Conservation (phyloP, 139 green algal species). For the Mesotaenium endlicherianum region DNA sequence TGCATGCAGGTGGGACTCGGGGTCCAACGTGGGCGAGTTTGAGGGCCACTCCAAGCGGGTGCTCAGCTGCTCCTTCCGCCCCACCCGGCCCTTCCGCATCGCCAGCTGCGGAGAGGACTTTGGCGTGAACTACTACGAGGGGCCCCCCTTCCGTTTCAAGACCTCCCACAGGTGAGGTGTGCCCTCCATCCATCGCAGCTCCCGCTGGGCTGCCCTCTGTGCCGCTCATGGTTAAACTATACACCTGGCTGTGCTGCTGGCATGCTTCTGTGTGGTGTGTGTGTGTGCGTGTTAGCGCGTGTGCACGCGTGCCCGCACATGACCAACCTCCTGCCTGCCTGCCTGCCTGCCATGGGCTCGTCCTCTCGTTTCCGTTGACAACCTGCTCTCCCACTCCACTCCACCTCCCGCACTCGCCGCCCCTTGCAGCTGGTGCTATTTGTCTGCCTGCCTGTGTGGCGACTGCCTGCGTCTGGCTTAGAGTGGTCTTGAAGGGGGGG, state of each 20-base stretch:
- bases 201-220: too few relatives aligned
- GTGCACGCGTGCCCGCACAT: too few relatives aligned
- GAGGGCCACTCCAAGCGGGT: conserved; percentile 55
- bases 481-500: too few relatives aligned
- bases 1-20: conserved; percentile 49
- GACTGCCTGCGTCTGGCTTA: too few relatives aligned
- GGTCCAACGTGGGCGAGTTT: conserved; percentile 55
- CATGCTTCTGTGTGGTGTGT: too few relatives aligned
- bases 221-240: too few relatives aligned
- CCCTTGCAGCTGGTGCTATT: too few relatives aligned
- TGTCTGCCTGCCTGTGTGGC: too few relatives aligned
- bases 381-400: neutral
- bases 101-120: conserved; percentile 57
- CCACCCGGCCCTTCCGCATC: conserved; percentile 54
- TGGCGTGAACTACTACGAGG: conserved; percentile 56
- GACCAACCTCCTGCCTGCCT: neutral
- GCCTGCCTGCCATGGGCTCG: neutral
- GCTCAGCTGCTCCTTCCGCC: conserved; percentile 54
- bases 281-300: too few relatives aligned
- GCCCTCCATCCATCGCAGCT: too few relatives aligned
- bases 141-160: conserved; percentile 58
- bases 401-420: neutral
- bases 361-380: neutral
- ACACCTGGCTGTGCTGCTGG: too few relatives aligned
- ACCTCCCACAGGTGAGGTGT: conserved; percentile 42